A percentile compares a stretch with the other conserved stretches of the same genome.
Evolutionary conservation across 441 rosid species (phyloP).

Genomic region (Melastoma candidum): DNA sequence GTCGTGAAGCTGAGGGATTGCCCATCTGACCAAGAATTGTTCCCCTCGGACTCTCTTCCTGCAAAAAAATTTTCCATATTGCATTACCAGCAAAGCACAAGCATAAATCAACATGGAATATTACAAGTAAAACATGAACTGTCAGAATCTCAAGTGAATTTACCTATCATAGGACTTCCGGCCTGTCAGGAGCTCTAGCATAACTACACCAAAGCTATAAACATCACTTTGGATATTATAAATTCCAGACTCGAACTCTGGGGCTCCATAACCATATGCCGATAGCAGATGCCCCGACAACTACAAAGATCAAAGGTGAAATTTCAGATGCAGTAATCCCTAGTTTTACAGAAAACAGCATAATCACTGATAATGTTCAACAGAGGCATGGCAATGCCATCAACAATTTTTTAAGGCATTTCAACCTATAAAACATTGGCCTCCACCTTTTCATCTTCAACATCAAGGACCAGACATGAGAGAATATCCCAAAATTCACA

Average conservation of each 20-base stretch:
- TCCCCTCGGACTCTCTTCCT: constrained; percentile 72
- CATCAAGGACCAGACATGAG: too few relatives aligned
- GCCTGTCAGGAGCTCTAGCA: constrained; percentile 95
- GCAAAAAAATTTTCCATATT: constrained; percentile 9
- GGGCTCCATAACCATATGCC: constrained; percentile 87
- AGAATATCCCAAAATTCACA: neutral
- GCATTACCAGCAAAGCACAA: neutral
- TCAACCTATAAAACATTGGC: too few relatives aligned
- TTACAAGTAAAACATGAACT: neutral
- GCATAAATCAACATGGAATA: too few relatives aligned
- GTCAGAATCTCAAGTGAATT: constrained; percentile 1
- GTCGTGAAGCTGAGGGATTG: constrained; percentile 89
- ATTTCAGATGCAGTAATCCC: neutral
- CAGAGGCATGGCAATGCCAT: too few relatives aligned
- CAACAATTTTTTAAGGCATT: too few relatives aligned
- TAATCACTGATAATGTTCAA: too few relatives aligned
- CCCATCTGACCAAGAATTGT: constrained; percentile 96
- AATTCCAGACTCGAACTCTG: constrained; percentile 86
- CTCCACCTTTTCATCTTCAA: too few relatives aligned
- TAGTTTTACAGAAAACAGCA: too few relatives aligned
- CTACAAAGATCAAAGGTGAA: constrained; percentile 32
- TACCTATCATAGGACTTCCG: constrained; percentile 81
- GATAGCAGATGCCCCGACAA: constrained; percentile 78
- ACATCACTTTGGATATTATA: constrained; percentile 84
- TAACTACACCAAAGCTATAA: constrained; percentile 93